These are phyloP conservation scores for Podosphaera aphanis DNA, from an alignment of 2,329 filamentous ascomycete genomes.

Conservation along the genomic window DNA sequence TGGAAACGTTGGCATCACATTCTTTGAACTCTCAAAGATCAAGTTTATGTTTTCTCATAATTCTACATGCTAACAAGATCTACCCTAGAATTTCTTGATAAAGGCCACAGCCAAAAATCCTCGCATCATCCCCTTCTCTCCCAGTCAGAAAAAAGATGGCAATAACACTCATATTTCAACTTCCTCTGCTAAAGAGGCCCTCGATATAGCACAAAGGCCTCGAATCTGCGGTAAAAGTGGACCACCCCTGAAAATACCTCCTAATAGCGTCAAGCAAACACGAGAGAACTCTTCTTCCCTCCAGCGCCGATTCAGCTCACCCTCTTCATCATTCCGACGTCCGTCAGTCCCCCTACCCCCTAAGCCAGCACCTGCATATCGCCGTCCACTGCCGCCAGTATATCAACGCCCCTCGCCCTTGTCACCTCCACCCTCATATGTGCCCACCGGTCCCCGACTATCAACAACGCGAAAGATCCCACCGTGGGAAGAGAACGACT, in stretches of 20 bases:
- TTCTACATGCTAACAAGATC: neutral
- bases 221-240: neutral
- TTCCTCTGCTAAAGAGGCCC: neutral
- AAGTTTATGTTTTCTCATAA: too few species aligned
- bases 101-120: neutral
- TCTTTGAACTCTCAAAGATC: too few species aligned
- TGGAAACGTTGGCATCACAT: too few species aligned
- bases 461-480: neutral
- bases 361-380: neutral
- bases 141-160: neutral
- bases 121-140: neutral
- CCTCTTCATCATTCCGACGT: neutral
- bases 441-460: neutral
- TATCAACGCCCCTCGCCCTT: neutral
- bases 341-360: neutral
- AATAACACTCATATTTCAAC: neutral
- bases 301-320: neutral
- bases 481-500: neutral
- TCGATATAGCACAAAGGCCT: neutral
- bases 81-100: neutral
- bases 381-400: neutral
- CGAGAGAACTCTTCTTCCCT: neutral
- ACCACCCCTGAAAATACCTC: neutral
- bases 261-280: neutral
- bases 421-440: neutral